Evolutionary conservation across 768 basidiomycete species (phyloP).

Genomic region (Exidia glandulosa): DNA sequence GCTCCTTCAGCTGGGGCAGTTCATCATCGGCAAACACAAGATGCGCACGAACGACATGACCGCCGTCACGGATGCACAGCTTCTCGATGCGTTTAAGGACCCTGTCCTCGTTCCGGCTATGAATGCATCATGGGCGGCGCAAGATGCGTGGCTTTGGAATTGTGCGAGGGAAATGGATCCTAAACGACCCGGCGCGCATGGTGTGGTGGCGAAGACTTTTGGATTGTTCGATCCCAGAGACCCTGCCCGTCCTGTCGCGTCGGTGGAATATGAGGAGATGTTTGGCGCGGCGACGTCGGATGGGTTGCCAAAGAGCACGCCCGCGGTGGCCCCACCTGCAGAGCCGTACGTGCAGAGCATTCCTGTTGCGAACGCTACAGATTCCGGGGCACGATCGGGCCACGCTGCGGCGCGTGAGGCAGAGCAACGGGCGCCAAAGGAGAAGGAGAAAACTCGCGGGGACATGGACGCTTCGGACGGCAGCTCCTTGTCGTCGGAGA

Average conservation of each 20-base stretch:
- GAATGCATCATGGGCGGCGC: neutral
- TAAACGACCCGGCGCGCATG: neutral
- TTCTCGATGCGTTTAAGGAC: neutral
- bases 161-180: neutral
- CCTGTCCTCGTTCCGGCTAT: neutral
- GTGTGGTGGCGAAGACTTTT: neutral
- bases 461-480: too few relatives aligned
- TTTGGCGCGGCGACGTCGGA: too few relatives aligned
- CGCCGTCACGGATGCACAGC: neutral
- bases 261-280: too few relatives aligned
- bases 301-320: too few relatives aligned
- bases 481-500: too few relatives aligned
- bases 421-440: too few relatives aligned
- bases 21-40: neutral
- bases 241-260: neutral
- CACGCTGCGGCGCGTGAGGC: too few relatives aligned
- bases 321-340: too few relatives aligned
- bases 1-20: neutral
- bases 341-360: too few relatives aligned
- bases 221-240: neutral
- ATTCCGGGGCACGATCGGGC: too few relatives aligned
- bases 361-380: too few relatives aligned
- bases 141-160: neutral
- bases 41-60: neutral
- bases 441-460: too few relatives aligned